Conservation (phyloP, 495 filamentous ascomycete genomes). For the Xylaria palmicola region DNA sequence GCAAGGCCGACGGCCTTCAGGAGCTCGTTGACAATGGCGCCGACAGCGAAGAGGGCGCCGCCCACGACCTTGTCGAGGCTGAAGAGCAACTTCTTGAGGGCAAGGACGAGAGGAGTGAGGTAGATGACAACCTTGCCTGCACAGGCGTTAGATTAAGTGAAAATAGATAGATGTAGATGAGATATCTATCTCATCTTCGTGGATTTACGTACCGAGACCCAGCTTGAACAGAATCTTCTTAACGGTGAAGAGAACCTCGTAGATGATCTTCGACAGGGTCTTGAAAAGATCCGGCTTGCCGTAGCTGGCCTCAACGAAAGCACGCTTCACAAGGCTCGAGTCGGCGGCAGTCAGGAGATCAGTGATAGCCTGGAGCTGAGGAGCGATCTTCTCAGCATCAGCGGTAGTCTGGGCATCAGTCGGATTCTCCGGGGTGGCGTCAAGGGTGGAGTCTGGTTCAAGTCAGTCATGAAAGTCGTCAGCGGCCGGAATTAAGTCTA, state of each 20-base stretch:
- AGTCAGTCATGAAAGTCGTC: neutral
- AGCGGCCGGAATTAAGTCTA: neutral
- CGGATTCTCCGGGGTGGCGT: slow-evolving; percentile 27
- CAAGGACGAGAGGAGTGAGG: slow-evolving; percentile 34
- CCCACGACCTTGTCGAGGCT: slow-evolving; percentile 36
- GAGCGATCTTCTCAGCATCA: slow-evolving; percentile 29
- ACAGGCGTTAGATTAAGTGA: neutral
- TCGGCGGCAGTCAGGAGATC: slow-evolving; percentile 31
- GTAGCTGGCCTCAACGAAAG: slow-evolving; percentile 22
- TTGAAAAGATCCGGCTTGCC: slow-evolving; percentile 35
- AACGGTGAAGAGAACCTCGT: slow-evolving; percentile 35
- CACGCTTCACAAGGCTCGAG: slow-evolving; percentile 28
- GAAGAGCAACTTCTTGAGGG: slow-evolving; percentile 34
- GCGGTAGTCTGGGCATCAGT: slow-evolving; percentile 23
- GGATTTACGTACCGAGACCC: slow-evolving; percentile 36
- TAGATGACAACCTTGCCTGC: slow-evolving; percentile 32
- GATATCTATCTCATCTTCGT: neutral
- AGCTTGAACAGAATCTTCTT: slow-evolving; percentile 40
- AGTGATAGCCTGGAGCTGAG: slow-evolving; percentile 35
- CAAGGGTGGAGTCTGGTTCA: slow-evolving; percentile 25
- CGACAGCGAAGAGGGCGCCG: slow-evolving; percentile 33
- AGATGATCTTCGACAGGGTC: slow-evolving; percentile 32
- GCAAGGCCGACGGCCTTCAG: slow-evolving; percentile 34
- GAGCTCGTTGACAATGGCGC: slow-evolving; percentile 29
- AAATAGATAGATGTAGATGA: neutral